These are phyloP conservation scores for Russula abietina DNA, from an alignment of 768 basidiomycete genomes.

Conservation along the genomic window DNA sequence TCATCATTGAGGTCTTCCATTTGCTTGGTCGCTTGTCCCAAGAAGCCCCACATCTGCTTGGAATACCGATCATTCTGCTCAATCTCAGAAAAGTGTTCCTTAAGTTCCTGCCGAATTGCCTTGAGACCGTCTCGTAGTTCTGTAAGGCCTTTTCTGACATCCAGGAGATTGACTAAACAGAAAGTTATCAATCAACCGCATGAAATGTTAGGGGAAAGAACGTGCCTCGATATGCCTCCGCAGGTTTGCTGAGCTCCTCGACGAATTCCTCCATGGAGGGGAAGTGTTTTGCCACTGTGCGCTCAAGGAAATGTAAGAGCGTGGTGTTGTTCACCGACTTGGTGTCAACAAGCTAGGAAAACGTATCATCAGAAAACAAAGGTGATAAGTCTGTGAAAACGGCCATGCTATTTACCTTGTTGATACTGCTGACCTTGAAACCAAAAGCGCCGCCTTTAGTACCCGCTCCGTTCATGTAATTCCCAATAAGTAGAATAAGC, in stretches of 20 bases:
- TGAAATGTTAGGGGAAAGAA: background rate
- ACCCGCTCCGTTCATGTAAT: conserved; percentile 97
- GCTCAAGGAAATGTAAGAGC: conserved; percentile 88
- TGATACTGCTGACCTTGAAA: conserved; percentile 95
- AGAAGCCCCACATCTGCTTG: conserved; percentile 88
- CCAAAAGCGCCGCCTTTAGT: conserved; percentile 96
- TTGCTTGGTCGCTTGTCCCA: conserved; percentile 65
- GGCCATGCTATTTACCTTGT: conserved; percentile 55
- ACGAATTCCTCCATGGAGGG: conserved; percentile 81
- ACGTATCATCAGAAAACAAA: background rate
- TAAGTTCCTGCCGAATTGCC: conserved; percentile 71
- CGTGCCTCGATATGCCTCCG: conserved; percentile 85
- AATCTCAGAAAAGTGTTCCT: conserved; percentile 71
- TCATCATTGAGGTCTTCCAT: conserved; percentile 83
- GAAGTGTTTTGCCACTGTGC: conserved; percentile 83
- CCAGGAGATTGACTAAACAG: conserved; percentile 70
- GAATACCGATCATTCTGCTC: conserved; percentile 72
- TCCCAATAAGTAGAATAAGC: conserved; percentile 92
- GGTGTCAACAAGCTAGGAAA: conserved; percentile 82
- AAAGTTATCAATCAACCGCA: conserved; percentile 18
- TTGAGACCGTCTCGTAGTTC: conserved; percentile 75
- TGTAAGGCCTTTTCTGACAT: conserved; percentile 67
- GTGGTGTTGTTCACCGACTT: conserved; percentile 95
- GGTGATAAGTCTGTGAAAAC: background rate
- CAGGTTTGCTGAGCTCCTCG: conserved; percentile 81